Conservation (phyloP, 108 stramenopile species). For the Epithemia pelagica region DNA sequence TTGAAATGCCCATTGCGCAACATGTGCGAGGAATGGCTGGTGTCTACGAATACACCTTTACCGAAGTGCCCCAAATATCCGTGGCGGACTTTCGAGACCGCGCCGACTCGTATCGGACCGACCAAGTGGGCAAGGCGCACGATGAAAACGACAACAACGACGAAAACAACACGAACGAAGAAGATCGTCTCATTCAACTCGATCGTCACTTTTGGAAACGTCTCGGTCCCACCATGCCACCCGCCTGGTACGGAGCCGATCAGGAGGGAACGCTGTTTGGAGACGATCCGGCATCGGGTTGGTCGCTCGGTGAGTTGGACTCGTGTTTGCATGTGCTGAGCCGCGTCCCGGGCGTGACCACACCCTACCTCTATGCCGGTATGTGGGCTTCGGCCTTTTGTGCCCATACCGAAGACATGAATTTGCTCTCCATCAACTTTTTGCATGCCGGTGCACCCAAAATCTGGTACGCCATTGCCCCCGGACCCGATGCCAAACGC, state of each 20-base stretch:
- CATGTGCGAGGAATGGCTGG: constrained; percentile 71
- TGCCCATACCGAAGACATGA: constrained; percentile 98
- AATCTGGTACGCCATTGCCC: constrained; percentile 94
- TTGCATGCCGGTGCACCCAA: constrained; percentile 96
- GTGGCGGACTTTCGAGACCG: constrained; percentile 60
- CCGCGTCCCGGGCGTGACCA: constrained; percentile 78
- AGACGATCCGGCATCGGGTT: constrained; percentile 68
- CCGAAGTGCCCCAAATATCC: constrained; percentile 48
- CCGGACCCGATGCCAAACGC: constrained; percentile 61
- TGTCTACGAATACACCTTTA: constrained; percentile 76
- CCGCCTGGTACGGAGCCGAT: constrained; percentile 91
- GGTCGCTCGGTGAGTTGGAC: constrained; percentile 70
- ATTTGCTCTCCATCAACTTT: constrained; percentile 96
- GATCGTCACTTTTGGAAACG: constrained; percentile 89
- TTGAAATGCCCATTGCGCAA: constrained; percentile 75
- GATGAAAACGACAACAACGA: constrained; percentile 4
- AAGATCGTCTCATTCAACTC: constrained; percentile 44
- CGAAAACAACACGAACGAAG: background rate
- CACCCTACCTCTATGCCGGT: constrained; percentile 83
- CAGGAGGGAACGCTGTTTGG: constrained; percentile 88
- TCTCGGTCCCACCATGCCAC: constrained; percentile 87
- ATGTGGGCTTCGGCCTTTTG: constrained; percentile 87
- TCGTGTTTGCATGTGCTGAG: constrained; percentile 36
- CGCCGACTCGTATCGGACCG: constrained; percentile 70
- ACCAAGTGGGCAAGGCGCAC: constrained; percentile 45